Evolutionary conservation across 106 monocot species (phyloP).

Genomic region (Platanthera zijinensis): DNA sequence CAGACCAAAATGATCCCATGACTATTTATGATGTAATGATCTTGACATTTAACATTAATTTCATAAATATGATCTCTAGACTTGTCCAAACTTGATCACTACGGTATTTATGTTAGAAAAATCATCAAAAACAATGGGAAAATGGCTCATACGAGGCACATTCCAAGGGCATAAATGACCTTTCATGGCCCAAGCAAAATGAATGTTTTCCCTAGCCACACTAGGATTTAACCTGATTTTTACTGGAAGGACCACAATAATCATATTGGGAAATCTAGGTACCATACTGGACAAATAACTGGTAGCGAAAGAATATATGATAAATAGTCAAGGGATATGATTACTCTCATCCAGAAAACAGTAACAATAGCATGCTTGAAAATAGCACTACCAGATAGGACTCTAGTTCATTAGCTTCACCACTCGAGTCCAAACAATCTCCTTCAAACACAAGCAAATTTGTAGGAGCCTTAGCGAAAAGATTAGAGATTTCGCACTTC

Average conservation of each 20-base stretch:
- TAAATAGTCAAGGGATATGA: too few species aligned
- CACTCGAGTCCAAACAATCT: constrained; percentile 57
- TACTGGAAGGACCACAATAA: too few species aligned
- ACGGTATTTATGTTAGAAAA: constrained; percentile 6
- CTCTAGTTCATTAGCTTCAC: constrained; percentile 68
- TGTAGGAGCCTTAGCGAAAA: constrained; percentile 56
- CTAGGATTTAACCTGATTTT: too few species aligned
- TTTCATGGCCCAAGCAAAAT: too few species aligned
- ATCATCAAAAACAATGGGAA: neutral
- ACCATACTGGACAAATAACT: too few species aligned
- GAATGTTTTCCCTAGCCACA: too few species aligned
- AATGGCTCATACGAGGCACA: too few species aligned
- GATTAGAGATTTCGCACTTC: constrained; percentile 22
- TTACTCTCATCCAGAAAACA: neutral
- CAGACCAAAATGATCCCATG: neutral
- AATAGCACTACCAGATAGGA: constrained; percentile 63
- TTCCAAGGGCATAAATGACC: too few species aligned
- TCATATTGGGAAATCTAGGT: too few species aligned
- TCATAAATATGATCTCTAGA: too few species aligned
- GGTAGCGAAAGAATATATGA: too few species aligned
- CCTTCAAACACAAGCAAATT: constrained; percentile 85
- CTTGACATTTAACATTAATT: neutral
- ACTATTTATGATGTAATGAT: neutral
- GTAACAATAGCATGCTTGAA: neutral
- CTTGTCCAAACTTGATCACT: neutral